Conservation (phyloP, 2,329 filamentous ascomycete genomes). For the Aaosphaeria pasadenensis region DNA sequence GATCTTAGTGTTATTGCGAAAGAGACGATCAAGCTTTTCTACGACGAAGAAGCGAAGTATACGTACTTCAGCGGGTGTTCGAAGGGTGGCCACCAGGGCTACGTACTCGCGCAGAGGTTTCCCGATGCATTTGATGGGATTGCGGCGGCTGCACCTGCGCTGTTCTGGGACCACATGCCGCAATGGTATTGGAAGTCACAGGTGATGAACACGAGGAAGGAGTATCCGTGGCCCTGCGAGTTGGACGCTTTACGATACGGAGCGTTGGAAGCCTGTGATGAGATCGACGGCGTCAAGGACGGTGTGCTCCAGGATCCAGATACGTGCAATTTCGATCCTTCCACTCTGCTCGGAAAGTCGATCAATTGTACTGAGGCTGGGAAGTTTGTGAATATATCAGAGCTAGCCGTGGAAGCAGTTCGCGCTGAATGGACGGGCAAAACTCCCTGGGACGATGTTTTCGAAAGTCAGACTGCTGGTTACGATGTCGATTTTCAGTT, state of each 20-base stretch:
- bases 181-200: constrained; percentile 8
- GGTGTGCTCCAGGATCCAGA: background rate
- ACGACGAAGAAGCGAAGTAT: background rate
- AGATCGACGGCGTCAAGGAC: background rate
- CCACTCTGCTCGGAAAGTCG: background rate
- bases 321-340: background rate
- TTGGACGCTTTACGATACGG: background rate
- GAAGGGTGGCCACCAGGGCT: background rate
- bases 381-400: background rate
- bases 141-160: constrained; percentile 37
- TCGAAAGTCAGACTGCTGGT: background rate
- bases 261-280: background rate
- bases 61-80: background rate
- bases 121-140: constrained; percentile 41
- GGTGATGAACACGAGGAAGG: constrained; percentile 20
- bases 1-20: background rate
- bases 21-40: background rate
- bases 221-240: background rate
- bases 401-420: background rate
- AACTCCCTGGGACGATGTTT: background rate
- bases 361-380: constrained; percentile 5
- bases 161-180: constrained; percentile 24
- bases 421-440: background rate
- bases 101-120: constrained; percentile 32
- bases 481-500: background rate